phyloP scores from a whole-genome alignment of 805 yeast genomes.

The Zygosaccharomyces pseudorouxii region DNA sequence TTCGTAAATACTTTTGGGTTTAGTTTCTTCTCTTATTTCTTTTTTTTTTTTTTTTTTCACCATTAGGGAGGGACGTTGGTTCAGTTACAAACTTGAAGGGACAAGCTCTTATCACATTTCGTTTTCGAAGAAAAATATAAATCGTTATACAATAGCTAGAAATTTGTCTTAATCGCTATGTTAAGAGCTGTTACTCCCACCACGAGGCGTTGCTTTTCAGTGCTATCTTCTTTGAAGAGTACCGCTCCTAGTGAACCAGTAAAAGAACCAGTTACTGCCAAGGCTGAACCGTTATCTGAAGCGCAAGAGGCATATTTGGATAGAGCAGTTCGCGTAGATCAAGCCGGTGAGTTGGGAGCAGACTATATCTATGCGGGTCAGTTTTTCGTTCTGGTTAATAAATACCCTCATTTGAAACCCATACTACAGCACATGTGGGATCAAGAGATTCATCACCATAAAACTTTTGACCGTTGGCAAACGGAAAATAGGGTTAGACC shows the following conservation, averaged over 20 bases:
- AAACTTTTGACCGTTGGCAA: constrained; percentile 77
- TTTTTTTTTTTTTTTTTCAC: neutral
- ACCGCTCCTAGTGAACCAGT: neutral
- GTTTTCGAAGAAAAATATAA: neutral
- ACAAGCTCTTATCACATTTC: neutral
- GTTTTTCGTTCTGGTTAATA: constrained; percentile 63
- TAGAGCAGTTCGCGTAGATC: constrained; percentile 83
- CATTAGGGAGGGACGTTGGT: neutral
- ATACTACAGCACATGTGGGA: constrained; percentile 96
- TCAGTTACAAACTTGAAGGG: neutral
- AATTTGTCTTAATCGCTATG: neutral
- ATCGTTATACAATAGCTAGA: neutral
- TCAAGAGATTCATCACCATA: constrained; percentile 88
- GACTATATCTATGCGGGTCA: constrained; percentile 91
- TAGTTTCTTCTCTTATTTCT: neutral
- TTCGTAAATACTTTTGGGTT: neutral
- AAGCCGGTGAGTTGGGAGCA: constrained; percentile 97
- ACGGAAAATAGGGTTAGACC: constrained; percentile 80
- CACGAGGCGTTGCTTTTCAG: constrained; percentile 14
- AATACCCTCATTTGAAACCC: constrained; percentile 71
- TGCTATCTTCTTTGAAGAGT: constrained; percentile 14
- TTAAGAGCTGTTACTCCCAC: neutral
- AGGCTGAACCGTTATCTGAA: constrained; percentile 31
- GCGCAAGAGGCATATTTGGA: constrained; percentile 71
- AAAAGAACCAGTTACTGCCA: constrained; percentile 1